Evolutionary conservation across 306 rosid species (phyloP).

Genomic region (Castanopsis chinensis): DNA sequence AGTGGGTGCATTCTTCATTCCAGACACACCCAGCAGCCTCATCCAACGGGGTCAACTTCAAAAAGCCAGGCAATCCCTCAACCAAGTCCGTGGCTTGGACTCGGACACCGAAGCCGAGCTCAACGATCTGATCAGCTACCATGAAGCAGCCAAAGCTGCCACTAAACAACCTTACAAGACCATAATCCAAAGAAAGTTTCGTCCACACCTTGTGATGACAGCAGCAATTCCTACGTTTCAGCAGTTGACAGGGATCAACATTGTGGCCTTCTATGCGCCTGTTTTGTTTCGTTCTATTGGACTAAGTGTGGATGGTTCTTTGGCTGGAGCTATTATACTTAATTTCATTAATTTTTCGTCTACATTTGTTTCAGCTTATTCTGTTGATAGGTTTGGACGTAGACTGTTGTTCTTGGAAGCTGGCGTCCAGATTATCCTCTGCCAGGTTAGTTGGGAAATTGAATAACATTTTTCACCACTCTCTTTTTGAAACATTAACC

Average conservation of each 20-base stretch:
- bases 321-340: not conserved
- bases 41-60: not conserved
- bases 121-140: not conserved
- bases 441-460: not conserved
- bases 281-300: slow-evolving; percentile 6
- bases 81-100: not conserved
- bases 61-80: not conserved
- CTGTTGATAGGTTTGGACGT: slow-evolving; percentile 5
- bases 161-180: not conserved
- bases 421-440: not conserved
- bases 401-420: slow-evolving; percentile 2
- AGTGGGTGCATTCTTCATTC: not conserved
- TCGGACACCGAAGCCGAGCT: not conserved
- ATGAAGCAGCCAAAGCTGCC: not conserved
- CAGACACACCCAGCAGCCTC: slow-evolving; percentile 4
- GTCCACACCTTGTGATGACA: slow-evolving; percentile 7
- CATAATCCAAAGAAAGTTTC: not conserved
- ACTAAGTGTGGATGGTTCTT: not conserved
- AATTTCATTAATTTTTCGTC: not conserved
- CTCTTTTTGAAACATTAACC: too few relatives aligned
- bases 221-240: not conserved
- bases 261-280: slow-evolving; percentile 11
- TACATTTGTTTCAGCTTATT: not conserved
- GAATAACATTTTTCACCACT: too few relatives aligned
- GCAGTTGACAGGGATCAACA: slow-evolving; percentile 4